Evolutionary conservation across 805 yeast species (phyloP).

Genomic region (Candida pseudofarinosa): DNA sequence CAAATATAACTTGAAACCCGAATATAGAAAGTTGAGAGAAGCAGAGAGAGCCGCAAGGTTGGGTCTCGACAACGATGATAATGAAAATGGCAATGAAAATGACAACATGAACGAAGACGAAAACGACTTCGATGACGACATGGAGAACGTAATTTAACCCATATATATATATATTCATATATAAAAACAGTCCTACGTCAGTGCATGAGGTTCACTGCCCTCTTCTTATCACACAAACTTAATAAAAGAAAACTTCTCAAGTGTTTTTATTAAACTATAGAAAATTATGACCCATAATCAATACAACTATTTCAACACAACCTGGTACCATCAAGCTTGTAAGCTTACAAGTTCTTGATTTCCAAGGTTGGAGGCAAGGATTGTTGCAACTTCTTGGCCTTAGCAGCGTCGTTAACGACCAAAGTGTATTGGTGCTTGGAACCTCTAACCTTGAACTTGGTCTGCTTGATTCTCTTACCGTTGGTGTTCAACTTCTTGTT

Average conservation of each 20-base stretch:
- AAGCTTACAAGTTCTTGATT: constrained; percentile 48
- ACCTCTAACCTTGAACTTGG: constrained; percentile 99
- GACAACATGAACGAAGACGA: constrained; percentile 54
- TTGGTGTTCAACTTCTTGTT: constrained; percentile 76
- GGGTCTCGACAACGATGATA: constrained; percentile 45
- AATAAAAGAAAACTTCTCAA: neutral
- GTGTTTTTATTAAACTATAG: constrained; percentile 7
- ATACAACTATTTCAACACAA: constrained; percentile 7
- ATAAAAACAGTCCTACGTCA: neutral
- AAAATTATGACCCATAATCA: constrained; percentile 7
- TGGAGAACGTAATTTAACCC: constrained; percentile 64
- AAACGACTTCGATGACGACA: constrained; percentile 48
- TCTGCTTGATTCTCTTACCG: constrained; percentile 85
- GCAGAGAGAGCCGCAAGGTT: constrained; percentile 68
- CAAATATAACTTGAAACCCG: constrained; percentile 85
- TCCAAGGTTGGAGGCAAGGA: constrained; percentile 93
- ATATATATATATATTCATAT: neutral
- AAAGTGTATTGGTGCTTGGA: constrained; percentile 90
- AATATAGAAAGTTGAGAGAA: constrained; percentile 75
- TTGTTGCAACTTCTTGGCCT: constrained; percentile 96
- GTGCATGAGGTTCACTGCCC: neutral
- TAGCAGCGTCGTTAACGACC: constrained; percentile 90
- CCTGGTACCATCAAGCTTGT: neutral
- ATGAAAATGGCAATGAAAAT: constrained; percentile 43
- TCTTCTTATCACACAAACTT: neutral